These are phyloP conservation scores for Ceratocystis alfenasii DNA, from an alignment of 2,329 filamentous ascomycete genomes.

Conservation along the genomic window DNA sequence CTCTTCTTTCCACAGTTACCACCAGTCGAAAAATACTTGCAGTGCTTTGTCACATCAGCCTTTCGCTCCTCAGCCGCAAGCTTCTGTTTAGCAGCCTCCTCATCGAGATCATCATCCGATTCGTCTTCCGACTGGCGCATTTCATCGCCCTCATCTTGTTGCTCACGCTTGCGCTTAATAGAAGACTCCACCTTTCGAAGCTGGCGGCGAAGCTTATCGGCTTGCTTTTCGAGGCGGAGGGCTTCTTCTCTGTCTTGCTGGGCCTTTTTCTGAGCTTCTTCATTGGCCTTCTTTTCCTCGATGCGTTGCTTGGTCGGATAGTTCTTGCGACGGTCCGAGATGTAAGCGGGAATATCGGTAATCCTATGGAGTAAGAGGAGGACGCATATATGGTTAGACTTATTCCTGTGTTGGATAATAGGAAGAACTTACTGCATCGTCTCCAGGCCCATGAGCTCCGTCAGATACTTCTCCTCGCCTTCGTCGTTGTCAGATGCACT, in stretches of 20 bases:
- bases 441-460: slow-evolving; percentile 44
- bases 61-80: slow-evolving; percentile 33
- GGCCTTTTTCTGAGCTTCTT: slow-evolving; percentile 36
- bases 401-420: slow-evolving; percentile 25
- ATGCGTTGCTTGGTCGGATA: slow-evolving; percentile 68
- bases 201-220: slow-evolving; percentile 50
- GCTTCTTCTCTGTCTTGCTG: slow-evolving; percentile 46
- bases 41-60: slow-evolving; percentile 52
- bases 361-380: slow-evolving; percentile 31
- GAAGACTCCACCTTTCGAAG: slow-evolving; percentile 60
- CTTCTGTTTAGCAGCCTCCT: slow-evolving; percentile 29
- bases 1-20: slow-evolving; percentile 60
- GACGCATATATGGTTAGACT: neutral
- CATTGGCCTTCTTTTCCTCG: slow-evolving; percentile 47
- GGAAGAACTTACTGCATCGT: slow-evolving; percentile 40
- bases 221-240: slow-evolving; percentile 40
- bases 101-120: slow-evolving; percentile 45
- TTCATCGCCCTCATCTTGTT: slow-evolving; percentile 55
- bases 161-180: slow-evolving; percentile 56
- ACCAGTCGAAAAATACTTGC: slow-evolving; percentile 60
- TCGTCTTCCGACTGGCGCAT: slow-evolving; percentile 42
- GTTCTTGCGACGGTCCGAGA: slow-evolving; percentile 65
- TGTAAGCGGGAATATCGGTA: slow-evolving; percentile 65
- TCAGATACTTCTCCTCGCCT: slow-evolving; percentile 56
- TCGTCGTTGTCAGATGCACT: slow-evolving; percentile 55